Base-by-base conservation (phyloP, 345 rosid species). In the Citrus unshiu region DNA sequence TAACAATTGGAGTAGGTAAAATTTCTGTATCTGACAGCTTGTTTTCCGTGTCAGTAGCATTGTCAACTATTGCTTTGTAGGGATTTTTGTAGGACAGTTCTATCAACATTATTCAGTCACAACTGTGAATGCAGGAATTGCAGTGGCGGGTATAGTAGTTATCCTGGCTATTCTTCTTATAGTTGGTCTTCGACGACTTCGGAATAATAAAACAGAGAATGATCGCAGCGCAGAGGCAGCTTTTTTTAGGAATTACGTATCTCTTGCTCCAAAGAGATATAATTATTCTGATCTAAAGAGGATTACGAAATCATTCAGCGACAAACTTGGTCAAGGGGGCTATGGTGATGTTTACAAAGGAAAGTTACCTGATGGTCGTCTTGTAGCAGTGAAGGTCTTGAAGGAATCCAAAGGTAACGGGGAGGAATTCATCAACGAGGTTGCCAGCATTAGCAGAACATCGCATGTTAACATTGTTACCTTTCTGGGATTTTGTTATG, bases 381-480 rank as follows among this genome's bases (percentile, higher is more conserved):
- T 19, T 27, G 82, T 84, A 0, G 87, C 83, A 0, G 83, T 86
- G 25, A 86, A 86, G 34, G 35, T 86, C 8, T 58, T 83, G 4
- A 76, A 8, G 0, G 49, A 68, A 1, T 75, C 81, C 3, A 70
- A 66, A 19, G 65, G 70, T 3, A 63, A 83, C 19, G 84, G 85
- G 0, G 85, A 85, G 72, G 88, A 84, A 7, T 89, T 89, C 62
- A 74, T 85, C 13, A 86, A 87, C 37, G 87, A 89, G 84, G 92
- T 87, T 57, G 88, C 81, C 0, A 85, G 85, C 79, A 89, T 89
- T 32, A 78, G 86, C 30, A 70, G 79, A 75, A 88, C 89, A 18
- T 85, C 88, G 14, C 88, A 88, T 78, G 84, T 86, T 9, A 88
- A 88, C 67, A 30, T 88, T 13, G 90, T 86, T 12, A 5, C 78